Conservation (phyloP, 2,329 filamentous ascomycete species). For the Zymoseptoria brevis region DNA sequence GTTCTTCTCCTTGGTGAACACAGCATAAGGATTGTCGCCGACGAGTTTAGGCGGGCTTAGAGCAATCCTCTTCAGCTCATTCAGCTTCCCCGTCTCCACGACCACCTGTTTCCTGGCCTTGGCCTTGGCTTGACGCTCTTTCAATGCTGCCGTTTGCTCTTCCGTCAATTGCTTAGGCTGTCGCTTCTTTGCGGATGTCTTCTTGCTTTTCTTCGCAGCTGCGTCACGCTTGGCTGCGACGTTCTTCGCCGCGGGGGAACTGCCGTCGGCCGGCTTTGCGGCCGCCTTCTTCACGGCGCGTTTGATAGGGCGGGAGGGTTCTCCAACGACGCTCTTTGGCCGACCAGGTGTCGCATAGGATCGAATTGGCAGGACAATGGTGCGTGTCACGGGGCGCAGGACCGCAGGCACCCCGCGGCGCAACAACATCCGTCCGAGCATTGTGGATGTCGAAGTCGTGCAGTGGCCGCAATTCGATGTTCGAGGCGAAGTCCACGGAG, state of each 20-base stretch:
- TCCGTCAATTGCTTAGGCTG: constrained; percentile 22
- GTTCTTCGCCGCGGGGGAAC: constrained; percentile 18
- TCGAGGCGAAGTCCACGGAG: not conserved
- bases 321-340: constrained; percentile 27
- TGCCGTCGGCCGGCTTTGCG: constrained; percentile 11
- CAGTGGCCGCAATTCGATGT: not conserved
- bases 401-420: constrained; percentile 16
- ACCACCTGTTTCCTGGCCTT: constrained; percentile 7
- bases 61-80: constrained; percentile 31
- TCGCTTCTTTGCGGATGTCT: constrained; percentile 16
- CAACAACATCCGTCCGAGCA: constrained; percentile 18
- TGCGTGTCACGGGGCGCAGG: constrained; percentile 4
- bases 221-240: constrained; percentile 13
- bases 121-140: constrained; percentile 2
- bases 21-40: constrained; percentile 17
- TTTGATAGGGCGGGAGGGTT: constrained; percentile 25
- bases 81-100: constrained; percentile 24
- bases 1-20: constrained; percentile 26
- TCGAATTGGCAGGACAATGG: constrained; percentile 12
- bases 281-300: constrained; percentile 23
- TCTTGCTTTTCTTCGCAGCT: constrained; percentile 1
- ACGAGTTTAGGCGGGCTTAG: constrained; percentile 28
- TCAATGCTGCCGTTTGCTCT: constrained; percentile 13
- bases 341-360: constrained; percentile 25
- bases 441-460: constrained; percentile 3